A percentile compares a stretch with the other conserved stretches of the same genome.
Evolutionary conservation across 352 stramenopile species (phyloP).

Genomic region (Phytopythium helicoides): DNA sequence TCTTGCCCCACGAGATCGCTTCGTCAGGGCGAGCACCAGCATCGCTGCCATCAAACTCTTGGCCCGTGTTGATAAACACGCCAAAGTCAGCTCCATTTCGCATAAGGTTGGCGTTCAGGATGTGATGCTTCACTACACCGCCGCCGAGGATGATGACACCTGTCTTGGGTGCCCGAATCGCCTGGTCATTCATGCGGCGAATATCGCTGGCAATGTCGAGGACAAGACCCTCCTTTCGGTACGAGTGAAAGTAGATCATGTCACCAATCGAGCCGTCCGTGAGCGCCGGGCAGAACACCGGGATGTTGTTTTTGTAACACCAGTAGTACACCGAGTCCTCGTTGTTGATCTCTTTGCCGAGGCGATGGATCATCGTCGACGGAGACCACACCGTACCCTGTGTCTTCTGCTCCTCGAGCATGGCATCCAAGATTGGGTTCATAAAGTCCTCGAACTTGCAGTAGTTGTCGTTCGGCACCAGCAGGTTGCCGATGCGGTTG

Average conservation of each 20-base stretch:
- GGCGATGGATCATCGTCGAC: slow-evolving; percentile 95
- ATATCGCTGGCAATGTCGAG: slow-evolving; percentile 98
- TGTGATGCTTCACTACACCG: slow-evolving; percentile 98
- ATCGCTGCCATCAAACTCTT: slow-evolving; percentile 98
- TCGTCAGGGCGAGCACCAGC: slow-evolving; percentile 97
- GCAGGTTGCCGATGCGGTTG: slow-evolving; percentile 99
- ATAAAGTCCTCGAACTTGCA: slow-evolving; percentile 98
- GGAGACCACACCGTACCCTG: slow-evolving; percentile 93
- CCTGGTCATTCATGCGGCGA: slow-evolving; percentile 97
- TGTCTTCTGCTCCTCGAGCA: slow-evolving; percentile 97
- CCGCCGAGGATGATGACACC: slow-evolving; percentile 99
- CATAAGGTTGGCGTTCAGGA: slow-evolving; percentile 99
- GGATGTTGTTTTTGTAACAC: slow-evolving; percentile 99
- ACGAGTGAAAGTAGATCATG: slow-evolving; percentile 99
- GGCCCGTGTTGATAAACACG: slow-evolving; percentile 99
- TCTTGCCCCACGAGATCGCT: slow-evolving; percentile 99
- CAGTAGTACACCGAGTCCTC: slow-evolving; percentile 99
- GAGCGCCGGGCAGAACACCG: slow-evolving; percentile 98
- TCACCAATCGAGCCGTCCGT: slow-evolving; percentile 99
- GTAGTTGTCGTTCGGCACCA: slow-evolving; percentile 99
- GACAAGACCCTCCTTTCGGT: slow-evolving; percentile 97
- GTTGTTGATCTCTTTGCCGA: slow-evolving; percentile 98
- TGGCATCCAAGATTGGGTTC: slow-evolving; percentile 95
- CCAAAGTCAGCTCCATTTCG: slow-evolving; percentile 98
- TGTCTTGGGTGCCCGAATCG: slow-evolving; percentile 93